Percentiles rank a stretch among this genome's conserved stretches.
Conservation (phyloP, 495 filamentous ascomycete genomes). For the Daldinia loculata region DNA sequence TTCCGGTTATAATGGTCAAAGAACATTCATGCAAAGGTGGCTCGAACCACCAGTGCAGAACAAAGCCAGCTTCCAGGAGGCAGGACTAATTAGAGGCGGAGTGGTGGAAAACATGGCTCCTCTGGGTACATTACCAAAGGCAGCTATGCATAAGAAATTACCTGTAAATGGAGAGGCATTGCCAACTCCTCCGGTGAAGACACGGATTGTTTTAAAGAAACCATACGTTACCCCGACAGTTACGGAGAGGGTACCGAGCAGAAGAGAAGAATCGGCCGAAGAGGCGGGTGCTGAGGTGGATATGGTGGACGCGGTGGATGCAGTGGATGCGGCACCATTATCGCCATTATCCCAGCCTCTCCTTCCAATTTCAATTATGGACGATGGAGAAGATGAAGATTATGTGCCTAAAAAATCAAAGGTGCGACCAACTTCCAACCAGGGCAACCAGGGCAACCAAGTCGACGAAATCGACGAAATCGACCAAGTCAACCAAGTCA, state of each 20-base stretch:
- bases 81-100: constrained; percentile 66
- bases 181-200: constrained; percentile 41
- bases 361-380: constrained; percentile 7
- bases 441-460: not conserved
- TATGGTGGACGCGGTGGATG: not conserved
- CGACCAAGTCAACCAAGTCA: not conserved
- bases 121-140: constrained; percentile 68
- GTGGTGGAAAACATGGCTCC: constrained; percentile 76
- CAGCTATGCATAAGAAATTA: constrained; percentile 54
- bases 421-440: constrained; percentile 18
- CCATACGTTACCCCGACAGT: constrained; percentile 29
- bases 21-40: constrained; percentile 66
- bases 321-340: constrained; percentile 17
- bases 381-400: constrained; percentile 41
- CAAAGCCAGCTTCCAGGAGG: constrained; percentile 77
- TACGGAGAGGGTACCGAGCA: constrained; percentile 27
- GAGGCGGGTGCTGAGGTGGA: constrained; percentile 11
- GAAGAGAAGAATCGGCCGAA: constrained; percentile 6
- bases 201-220: constrained; percentile 54
- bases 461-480: no score
- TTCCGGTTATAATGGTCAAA: constrained; percentile 47
- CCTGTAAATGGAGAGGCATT: constrained; percentile 32
- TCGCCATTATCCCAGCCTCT: constrained; percentile 38
- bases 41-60: constrained; percentile 72
- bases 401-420: constrained; percentile 44